A percentile compares a stretch with the other conserved stretches of the same genome.
These are phyloP conservation scores for Reutealis trisperma DNA, from an alignment of 345 rosid species.

Conservation along the genomic window DNA sequence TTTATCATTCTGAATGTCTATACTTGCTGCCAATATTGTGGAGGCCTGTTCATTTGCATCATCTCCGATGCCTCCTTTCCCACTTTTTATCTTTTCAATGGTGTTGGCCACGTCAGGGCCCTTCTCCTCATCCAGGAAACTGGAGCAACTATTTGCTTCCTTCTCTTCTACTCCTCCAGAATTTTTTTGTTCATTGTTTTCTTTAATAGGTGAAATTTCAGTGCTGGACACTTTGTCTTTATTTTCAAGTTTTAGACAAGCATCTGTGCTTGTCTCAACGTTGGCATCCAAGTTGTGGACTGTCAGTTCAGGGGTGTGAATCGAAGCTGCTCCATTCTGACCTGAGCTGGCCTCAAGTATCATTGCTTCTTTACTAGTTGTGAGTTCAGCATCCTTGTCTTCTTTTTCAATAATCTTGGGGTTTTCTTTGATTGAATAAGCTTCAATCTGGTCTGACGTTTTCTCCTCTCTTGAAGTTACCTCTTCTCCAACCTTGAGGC, in stretches of 20 bases:
- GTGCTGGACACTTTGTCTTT: not conserved
- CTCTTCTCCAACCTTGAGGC: constrained; percentile 7
- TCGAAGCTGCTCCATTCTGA: constrained; percentile 14
- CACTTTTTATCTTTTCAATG: constrained; percentile 16
- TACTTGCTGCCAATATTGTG: constrained; percentile 18
- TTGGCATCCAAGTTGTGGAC: constrained; percentile 23
- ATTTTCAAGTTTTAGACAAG: constrained; percentile 8
- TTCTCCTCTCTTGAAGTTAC: constrained; percentile 6
- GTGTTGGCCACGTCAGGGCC: constrained; percentile 9
- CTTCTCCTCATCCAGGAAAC: constrained; percentile 6
- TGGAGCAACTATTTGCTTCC: constrained; percentile 16
- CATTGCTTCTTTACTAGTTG: constrained; percentile 17
- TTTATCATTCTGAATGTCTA: constrained; percentile 17
- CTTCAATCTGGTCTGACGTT: constrained; percentile 2
- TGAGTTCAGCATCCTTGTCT: constrained; percentile 21
- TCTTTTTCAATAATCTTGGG: constrained; percentile 16
- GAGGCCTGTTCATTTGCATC: constrained; percentile 7
- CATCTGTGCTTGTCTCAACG: constrained; percentile 10
- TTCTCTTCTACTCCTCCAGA: constrained; percentile 21
- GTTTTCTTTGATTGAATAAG: constrained; percentile 17
- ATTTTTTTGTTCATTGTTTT: constrained; percentile 9
- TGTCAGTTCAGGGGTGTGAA: constrained; percentile 17
- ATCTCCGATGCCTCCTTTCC: not conserved
- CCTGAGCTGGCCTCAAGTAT: constrained; percentile 21
- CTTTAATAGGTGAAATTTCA: constrained; percentile 11